Percentiles rank a stretch among this genome's conserved stretches.
These are phyloP conservation scores for Ustilago loliicola DNA, from an alignment of 1,284 basidiomycete genomes.

Conservation along the genomic window DNA sequence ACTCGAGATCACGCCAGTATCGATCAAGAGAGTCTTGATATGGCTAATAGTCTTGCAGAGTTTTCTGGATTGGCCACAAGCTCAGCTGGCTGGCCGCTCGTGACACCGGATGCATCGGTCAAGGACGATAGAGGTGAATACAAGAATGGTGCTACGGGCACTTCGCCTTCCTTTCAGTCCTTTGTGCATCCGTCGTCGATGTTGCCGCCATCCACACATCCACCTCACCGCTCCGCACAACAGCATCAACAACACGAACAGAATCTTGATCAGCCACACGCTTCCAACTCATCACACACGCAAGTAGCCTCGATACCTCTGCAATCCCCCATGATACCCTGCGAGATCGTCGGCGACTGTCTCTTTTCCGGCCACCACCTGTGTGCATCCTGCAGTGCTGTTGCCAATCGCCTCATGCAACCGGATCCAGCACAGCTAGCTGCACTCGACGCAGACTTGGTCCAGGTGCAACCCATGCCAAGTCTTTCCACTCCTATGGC, in stretches of 20 bases:
- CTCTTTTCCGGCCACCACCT: conserved; percentile 43
- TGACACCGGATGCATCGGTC: neutral
- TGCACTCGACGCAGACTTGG: conserved; percentile 27
- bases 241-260: conserved; percentile 5
- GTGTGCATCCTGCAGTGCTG: conserved; percentile 38
- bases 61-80: conserved; percentile 41
- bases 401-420: conserved; percentile 46
- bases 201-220: conserved; percentile 10
- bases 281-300: neutral
- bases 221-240: conserved; percentile 6
- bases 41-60: conserved; percentile 40
- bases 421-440: conserved; percentile 30
- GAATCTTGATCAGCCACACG: neutral
- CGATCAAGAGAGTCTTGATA: conserved; percentile 22
- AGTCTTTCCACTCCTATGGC: conserved; percentile 42
- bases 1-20: neutral
- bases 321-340: conserved; percentile 10
- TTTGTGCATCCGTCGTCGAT: conserved; percentile 15
- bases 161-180: neutral
- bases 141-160: conserved; percentile 1
- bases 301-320: neutral
- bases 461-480: conserved; percentile 35
- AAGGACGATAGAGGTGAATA: conserved; percentile 10
- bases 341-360: conserved; percentile 49
- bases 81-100: conserved; percentile 28